Percentiles rank a stretch among this genome's conserved stretches.
Evolutionary conservation across 306 rosid species (phyloP).

Genomic region (Nissolia schottii): DNA sequence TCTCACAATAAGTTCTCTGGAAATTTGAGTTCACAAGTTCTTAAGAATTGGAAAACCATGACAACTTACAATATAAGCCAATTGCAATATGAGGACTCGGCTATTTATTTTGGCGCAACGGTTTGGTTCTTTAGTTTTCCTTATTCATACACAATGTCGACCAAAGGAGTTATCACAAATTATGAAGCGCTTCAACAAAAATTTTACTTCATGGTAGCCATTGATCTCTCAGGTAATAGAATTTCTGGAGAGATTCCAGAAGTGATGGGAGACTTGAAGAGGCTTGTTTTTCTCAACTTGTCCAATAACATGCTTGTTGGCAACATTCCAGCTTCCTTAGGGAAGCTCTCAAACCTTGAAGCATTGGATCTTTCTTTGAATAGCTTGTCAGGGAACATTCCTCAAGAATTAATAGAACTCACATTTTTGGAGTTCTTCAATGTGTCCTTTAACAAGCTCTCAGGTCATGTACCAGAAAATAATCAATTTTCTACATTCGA

Average conservation of each 20-base stretch:
- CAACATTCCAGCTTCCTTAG: background rate
- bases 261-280: background rate
- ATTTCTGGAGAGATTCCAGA: slow-evolving; percentile 6
- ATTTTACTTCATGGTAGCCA: background rate
- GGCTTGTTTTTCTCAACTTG: background rate
- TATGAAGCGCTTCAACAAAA: background rate
- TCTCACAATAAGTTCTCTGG: slow-evolving; percentile 7
- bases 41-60: background rate
- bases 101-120: too few relatives aligned
- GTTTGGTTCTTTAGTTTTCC: too few relatives aligned
- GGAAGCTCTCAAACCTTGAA: slow-evolving; percentile 14
- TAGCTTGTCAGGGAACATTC: slow-evolving; percentile 8
- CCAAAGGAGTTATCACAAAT: background rate
- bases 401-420: background rate
- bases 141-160: background rate
- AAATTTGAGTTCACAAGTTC: background rate
- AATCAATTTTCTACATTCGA: too few relatives aligned
- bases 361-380: slow-evolving; percentile 16
- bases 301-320: slow-evolving; percentile 8
- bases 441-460: too few relatives aligned
- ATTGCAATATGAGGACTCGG: background rate
- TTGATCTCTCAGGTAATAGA: slow-evolving; percentile 18
- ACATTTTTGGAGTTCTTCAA: slow-evolving; percentile 7
- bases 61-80: background rate
- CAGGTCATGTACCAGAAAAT: too few relatives aligned